Conservation (phyloP, 2,329 filamentous ascomycete species). For the Fusarium foetens region DNA sequence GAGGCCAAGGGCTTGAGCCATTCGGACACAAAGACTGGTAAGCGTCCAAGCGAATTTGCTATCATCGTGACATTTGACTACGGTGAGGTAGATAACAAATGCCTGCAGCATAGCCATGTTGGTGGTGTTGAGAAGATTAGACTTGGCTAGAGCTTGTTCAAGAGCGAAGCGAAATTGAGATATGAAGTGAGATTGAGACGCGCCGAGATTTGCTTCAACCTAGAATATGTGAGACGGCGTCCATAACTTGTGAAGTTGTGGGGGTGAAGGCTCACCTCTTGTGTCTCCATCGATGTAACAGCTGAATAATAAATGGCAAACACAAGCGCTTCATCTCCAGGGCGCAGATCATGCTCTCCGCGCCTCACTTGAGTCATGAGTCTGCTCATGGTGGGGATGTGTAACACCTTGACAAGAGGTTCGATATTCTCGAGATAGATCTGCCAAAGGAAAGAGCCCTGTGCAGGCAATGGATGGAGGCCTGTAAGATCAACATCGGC, state of each 20-base stretch:
- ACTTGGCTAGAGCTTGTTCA: slow-evolving; percentile 34
- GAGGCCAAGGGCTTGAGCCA: slow-evolving; percentile 35
- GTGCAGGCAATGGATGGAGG: slow-evolving; percentile 31
- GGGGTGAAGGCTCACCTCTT: slow-evolving; percentile 13
- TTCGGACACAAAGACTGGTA: slow-evolving; percentile 31
- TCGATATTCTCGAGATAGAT: slow-evolving; percentile 37
- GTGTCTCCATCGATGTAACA: slow-evolving; percentile 19
- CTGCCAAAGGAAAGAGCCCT: slow-evolving; percentile 31
- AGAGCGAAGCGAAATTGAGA: slow-evolving; percentile 37
- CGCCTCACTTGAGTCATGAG: slow-evolving; percentile 31
- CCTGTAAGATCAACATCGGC: slow-evolving; percentile 19
- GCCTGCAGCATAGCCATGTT: slow-evolving; percentile 34
- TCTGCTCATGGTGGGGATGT: slow-evolving; percentile 33
- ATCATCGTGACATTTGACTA: slow-evolving; percentile 36
- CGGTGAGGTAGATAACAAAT: slow-evolving; percentile 33
- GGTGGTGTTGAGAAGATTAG: slow-evolving; percentile 35
- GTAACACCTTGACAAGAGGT: slow-evolving; percentile 32
- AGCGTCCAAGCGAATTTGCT: slow-evolving; percentile 35
- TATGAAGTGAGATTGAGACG: slow-evolving; percentile 25
- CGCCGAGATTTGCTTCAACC: slow-evolving; percentile 32
- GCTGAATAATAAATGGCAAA: slow-evolving; percentile 37
- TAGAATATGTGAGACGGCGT: neutral
- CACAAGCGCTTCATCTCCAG: slow-evolving; percentile 32
- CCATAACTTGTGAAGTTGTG: neutral
- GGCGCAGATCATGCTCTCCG: slow-evolving; percentile 24